Evolutionary conservation across 495 filamentous ascomycete genomes (phyloP), one percentile per base, ranked within the genome.

Genomic region (Hypoxylon fragiforme): DNA sequence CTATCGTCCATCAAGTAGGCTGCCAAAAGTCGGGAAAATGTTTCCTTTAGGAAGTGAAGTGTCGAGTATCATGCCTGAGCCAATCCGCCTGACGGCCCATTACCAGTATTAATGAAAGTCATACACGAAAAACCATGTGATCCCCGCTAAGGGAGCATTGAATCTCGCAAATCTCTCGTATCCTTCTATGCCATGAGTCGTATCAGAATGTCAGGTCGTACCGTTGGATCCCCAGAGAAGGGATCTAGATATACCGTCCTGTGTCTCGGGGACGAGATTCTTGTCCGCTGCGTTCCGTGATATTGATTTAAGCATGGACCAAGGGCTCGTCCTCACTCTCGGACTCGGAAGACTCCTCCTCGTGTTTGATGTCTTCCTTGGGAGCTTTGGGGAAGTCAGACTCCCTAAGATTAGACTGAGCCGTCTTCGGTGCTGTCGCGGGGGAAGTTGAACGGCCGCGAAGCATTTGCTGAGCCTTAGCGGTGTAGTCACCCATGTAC

Each of bases 401-500:
- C 12, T 67, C 65, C 64, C 73, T 74, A 50, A 74, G 44, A 54
- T 71, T 61, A 46, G 68, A 69, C 60, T 70, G 66, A 31, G 71
- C 53, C 13, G 66, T 63, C 60, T 76, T 77, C 57, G 73, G 42
- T 5, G 54, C 53, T 19, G 63, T 48, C 62, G 70, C 75, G 58
- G 68, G 70, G 44, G 68, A 73, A 58, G 74, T 59, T 69, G 79
- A 65, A 72, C 76, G 47, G 60, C 76, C 62, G 69, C 76, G 69
- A 65, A 79, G 60, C 71, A 90, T 82, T 47, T 83, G 82, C 69
- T 91, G 86, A 49, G 91, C 92, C 79, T 94, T 94, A 68, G 81
- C 75, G 46, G 88, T 86, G 71, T 94, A 92, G 63, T 95, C 88
- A 41, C 84, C 85, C 60, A 90, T 81, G 65, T 92, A 91, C 56